A percentile compares a stretch with the other conserved stretches of the same genome.
Evolutionary conservation across 2,329 filamentous ascomycete species (phyloP).

Genomic region (Ophiostoma piceae): DNA sequence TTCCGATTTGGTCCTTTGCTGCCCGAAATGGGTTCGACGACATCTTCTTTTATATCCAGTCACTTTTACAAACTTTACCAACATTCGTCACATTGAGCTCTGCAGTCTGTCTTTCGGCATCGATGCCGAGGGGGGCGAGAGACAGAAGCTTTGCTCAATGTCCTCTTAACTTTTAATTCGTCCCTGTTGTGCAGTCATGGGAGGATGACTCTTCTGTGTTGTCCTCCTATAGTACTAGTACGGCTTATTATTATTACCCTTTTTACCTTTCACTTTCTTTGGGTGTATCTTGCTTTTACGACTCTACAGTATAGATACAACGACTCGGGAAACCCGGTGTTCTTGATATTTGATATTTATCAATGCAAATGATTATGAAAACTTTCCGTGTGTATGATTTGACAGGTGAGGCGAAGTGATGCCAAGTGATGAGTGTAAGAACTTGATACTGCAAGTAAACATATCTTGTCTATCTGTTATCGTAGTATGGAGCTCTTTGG

Average conservation of each 20-base stretch:
- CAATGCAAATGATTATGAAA: conserved; percentile 24
- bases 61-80: neutral
- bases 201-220: neutral
- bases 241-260: conserved; percentile 9
- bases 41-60: conserved; percentile 9
- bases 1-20: neutral
- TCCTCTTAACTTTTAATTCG: conserved; percentile 14
- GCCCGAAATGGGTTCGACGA: conserved; percentile 2
- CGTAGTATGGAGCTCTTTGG: neutral
- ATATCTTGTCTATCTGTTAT: neutral
- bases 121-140: conserved; percentile 7
- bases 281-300: conserved; percentile 15
- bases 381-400: neutral
- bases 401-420: neutral
- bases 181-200: conserved; percentile 10
- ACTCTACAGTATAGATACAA: conserved; percentile 20
- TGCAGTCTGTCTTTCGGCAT: neutral
- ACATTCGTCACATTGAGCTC: conserved; percentile 6
- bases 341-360: conserved; percentile 15
- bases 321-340: conserved; percentile 18
- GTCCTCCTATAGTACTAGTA: neutral
- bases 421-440: neutral
- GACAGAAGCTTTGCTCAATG: neutral
- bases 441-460: neutral
- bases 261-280: conserved; percentile 8